These are phyloP conservation scores for Fusarium falciforme DNA, from an alignment of 2,329 filamentous ascomycete genomes.

Conservation along the genomic window DNA sequence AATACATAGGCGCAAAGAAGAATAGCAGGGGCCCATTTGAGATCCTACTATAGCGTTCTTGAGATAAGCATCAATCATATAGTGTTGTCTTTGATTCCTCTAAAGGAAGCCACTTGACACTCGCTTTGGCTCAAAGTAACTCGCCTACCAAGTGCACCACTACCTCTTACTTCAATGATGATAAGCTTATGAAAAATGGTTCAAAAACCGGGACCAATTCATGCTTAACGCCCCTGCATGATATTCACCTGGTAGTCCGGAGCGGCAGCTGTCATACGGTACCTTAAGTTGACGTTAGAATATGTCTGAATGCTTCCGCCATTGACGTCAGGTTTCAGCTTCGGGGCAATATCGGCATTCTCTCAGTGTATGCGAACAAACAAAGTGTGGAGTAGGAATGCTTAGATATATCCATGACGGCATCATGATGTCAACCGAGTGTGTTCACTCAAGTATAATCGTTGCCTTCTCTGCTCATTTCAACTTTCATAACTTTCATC, in stretches of 20 bases:
- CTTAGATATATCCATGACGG: slow-evolving; percentile 17
- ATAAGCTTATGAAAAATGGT: neutral
- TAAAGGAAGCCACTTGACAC: too few relatives aligned
- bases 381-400: neutral
- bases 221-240: neutral
- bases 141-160: neutral
- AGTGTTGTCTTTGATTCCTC: neutral
- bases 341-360: neutral
- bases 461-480: slow-evolving; percentile 14
- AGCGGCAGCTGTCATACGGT: neutral
- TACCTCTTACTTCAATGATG: neutral
- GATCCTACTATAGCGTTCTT: neutral
- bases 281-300: neutral
- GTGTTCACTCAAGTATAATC: slow-evolving; percentile 1
- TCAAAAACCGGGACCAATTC: neutral
- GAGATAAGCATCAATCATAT: neutral
- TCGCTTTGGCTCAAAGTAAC: neutral
- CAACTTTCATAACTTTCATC: neutral
- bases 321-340: neutral
- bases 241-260: neutral
- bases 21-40: neutral
- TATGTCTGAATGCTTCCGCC: neutral
- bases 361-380: neutral
- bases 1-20: neutral
- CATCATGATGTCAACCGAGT: slow-evolving; percentile 30